These are phyloP conservation scores for Coccomyxa subellipsoidea DNA, from an alignment of 163 green algal species.

Conservation along the genomic window DNA sequence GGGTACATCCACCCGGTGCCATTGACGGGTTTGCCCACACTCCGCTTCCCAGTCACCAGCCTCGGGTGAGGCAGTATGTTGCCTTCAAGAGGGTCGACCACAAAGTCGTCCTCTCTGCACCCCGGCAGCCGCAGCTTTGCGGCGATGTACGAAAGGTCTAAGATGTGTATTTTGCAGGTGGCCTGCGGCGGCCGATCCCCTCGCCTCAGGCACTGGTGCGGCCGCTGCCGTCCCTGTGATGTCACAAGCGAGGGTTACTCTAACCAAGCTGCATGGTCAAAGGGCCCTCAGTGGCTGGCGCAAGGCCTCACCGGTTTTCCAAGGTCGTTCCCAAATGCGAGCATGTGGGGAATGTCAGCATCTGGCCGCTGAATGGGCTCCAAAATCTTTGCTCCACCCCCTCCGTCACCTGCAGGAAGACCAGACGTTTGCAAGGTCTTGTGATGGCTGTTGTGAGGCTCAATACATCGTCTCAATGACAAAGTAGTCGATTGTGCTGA, in stretches of 20 bases:
- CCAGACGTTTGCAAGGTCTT: too few relatives aligned
- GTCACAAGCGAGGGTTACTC: too few relatives aligned
- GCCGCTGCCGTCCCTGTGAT: neutral
- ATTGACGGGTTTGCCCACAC: neutral
- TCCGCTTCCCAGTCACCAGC: neutral
- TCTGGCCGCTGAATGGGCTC: neutral
- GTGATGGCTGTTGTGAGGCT: too few relatives aligned
- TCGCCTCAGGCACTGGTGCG: neutral
- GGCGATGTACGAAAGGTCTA: neutral
- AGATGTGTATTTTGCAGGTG: conserved; percentile 6
- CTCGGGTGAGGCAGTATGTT: neutral
- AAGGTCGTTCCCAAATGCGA: neutral
- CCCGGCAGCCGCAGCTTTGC: neutral
- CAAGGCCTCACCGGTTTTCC: neutral
- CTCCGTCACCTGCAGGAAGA: neutral
- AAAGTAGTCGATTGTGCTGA: too few relatives aligned
- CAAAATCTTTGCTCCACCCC: neutral
- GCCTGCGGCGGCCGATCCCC: neutral
- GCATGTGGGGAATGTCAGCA: conserved; percentile 2
- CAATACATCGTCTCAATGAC: too few relatives aligned
- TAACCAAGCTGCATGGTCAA: too few relatives aligned
- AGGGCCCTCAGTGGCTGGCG: too few relatives aligned
- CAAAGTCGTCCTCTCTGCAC: conserved; percentile 9
- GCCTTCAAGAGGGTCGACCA: neutral
- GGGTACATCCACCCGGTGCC: conserved; percentile 7